Percentiles rank a stretch among this genome's conserved stretches.
Evolutionary conservation across 208 protist species (phyloP).

Genomic region (Wallacemonas collosoma): DNA sequence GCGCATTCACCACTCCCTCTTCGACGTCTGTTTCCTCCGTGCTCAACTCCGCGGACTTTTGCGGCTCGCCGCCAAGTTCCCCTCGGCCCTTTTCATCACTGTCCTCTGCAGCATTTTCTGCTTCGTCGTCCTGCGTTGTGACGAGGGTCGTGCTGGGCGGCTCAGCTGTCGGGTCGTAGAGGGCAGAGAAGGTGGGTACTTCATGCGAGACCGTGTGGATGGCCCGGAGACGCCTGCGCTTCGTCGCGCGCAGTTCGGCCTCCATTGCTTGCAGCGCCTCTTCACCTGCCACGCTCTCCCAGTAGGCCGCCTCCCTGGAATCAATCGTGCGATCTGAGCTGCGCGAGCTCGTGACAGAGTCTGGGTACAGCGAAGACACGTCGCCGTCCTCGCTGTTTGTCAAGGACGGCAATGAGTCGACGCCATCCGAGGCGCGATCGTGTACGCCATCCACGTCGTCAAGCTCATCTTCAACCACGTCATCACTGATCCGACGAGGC

Average conservation of each 20-base stretch:
- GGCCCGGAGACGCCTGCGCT: conserved; percentile 29
- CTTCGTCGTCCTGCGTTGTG: no score
- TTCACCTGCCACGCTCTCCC: conserved; percentile 22
- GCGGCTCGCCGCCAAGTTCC: no score
- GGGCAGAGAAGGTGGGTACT: conserved; percentile 36
- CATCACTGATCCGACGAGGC: conserved; percentile 15
- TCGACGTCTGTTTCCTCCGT: no score
- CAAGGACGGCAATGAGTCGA: conserved; percentile 23
- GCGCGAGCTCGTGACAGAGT: not conserved
- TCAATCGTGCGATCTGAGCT: conserved; percentile 12
- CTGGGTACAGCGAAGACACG: conserved; percentile 22
- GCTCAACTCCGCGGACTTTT: no score
- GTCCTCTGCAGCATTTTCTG: no score
- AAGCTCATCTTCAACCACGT: conserved; percentile 33
- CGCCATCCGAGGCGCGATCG: conserved; percentile 7
- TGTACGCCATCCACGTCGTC: conserved; percentile 15
- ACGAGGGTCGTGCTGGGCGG: not conserved
- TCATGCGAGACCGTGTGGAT: conserved; percentile 20
- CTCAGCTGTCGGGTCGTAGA: conserved; percentile 39
- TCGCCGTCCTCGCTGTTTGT: conserved; percentile 19
- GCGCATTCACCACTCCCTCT: no score
- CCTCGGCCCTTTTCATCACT: no score
- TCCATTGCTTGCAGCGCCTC: conserved; percentile 51
- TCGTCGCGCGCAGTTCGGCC: conserved; percentile 42
- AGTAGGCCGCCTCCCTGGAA: conserved; percentile 10